These are phyloP conservation scores for Argentina anserina DNA, from an alignment of 306 rosid species.

Conservation along the genomic window DNA sequence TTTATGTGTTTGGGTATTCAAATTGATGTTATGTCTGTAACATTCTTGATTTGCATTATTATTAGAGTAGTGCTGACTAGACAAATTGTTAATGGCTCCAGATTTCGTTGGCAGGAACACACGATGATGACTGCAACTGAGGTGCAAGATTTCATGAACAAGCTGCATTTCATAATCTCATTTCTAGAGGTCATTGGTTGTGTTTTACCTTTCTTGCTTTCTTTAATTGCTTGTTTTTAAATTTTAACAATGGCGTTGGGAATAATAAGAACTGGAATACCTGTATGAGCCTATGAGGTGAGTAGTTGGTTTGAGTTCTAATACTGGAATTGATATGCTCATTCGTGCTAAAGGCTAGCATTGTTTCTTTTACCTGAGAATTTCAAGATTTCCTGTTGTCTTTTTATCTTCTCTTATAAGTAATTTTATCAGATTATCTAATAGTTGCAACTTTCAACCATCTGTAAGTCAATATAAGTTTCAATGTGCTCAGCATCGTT, in stretches of 20 bases:
- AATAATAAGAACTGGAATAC: conserved; percentile 12
- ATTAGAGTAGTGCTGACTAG: not conserved
- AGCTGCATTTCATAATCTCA: conserved; percentile 63
- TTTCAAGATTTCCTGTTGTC: not conserved
- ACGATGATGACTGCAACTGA: conserved; percentile 51
- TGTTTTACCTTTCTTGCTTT: conserved; percentile 19
- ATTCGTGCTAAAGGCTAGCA: not conserved
- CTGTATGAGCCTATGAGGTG: not conserved
- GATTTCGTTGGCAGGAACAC: conserved; percentile 69
- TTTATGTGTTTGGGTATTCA: not conserved
- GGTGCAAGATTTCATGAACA: conserved; percentile 52
- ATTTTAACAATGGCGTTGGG: conserved; percentile 12
- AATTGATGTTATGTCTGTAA: not conserved
- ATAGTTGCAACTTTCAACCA: too few species aligned
- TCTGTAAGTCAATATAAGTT: too few species aligned
- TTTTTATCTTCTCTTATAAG: not conserved
- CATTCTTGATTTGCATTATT: too few species aligned
- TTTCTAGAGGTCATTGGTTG: conserved; percentile 55
- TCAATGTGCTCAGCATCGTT: not conserved
- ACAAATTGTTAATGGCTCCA: conserved; percentile 11
- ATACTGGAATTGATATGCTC: not conserved
- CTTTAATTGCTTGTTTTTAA: conserved; percentile 7
- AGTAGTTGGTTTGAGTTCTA: not conserved
- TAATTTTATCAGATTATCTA: not conserved
- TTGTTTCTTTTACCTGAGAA: not conserved